These are phyloP conservation scores for Orbilia oligospora DNA, from an alignment of 2,329 filamentous ascomycete species.

Conservation along the genomic window DNA sequence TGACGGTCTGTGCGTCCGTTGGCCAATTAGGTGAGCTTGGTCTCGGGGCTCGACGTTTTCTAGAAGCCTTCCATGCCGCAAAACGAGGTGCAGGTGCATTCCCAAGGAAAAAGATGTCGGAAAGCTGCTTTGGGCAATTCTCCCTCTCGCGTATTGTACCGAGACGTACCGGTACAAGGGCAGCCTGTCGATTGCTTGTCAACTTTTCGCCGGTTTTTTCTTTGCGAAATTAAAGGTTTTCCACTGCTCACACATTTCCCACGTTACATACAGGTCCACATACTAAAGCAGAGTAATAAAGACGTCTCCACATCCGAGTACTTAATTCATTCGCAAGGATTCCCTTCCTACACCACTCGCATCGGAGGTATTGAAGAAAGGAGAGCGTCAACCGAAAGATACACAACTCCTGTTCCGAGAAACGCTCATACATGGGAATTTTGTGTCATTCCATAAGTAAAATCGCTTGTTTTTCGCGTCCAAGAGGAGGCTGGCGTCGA, in stretches of 20 bases:
- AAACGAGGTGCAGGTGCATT: conserved; percentile 46
- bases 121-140: conserved; percentile 58
- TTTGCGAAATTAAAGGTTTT: conserved; percentile 61
- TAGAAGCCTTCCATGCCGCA: conserved; percentile 57
- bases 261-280: conserved; percentile 56
- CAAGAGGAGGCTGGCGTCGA: conserved; percentile 47
- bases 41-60: conserved; percentile 40
- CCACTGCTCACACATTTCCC: conserved; percentile 51
- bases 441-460: not conserved
- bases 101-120: conserved; percentile 44
- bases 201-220: conserved; percentile 35
- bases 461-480: conserved; percentile 32
- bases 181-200: conserved; percentile 42
- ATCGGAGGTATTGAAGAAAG: conserved; percentile 33
- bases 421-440: conserved; percentile 24
- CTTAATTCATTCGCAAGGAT: conserved; percentile 41
- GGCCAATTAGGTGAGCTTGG: conserved; percentile 43
- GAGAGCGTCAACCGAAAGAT: conserved; percentile 22
- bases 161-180: conserved; percentile 61
- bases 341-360: conserved; percentile 35
- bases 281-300: conserved; percentile 47
- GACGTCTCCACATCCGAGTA: conserved; percentile 40
- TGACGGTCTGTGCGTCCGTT: conserved; percentile 39
- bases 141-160: conserved; percentile 61
- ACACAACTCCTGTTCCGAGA: conserved; percentile 31